Percentiles rank a stretch among this genome's conserved stretches.
Conservation (phyloP, 805 yeast genomes). For the Lipomyces orientalis region DNA sequence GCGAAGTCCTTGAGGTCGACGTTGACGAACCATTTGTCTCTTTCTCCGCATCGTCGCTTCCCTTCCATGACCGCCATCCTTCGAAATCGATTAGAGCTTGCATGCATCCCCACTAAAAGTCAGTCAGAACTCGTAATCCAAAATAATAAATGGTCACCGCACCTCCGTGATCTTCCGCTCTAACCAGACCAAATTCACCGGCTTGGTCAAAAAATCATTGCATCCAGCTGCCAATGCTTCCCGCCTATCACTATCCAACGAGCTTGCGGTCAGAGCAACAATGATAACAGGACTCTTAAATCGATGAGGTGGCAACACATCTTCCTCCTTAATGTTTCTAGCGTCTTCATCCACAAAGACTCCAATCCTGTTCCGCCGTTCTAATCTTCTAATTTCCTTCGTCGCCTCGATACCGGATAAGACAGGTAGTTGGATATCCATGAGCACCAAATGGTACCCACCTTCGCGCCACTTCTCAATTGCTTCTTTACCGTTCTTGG, state of each 20-base stretch:
- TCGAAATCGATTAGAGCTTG: slow-evolving; percentile 95
- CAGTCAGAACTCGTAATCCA: neutral
- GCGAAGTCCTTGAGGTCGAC: neutral
- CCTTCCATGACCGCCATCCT: slow-evolving; percentile 68
- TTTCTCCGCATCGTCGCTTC: slow-evolving; percentile 26
- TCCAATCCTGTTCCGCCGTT: slow-evolving; percentile 80
- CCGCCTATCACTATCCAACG: slow-evolving; percentile 80
- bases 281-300: slow-evolving; percentile 95
- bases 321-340: slow-evolving; percentile 51
- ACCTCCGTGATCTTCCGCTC: slow-evolving; percentile 77
- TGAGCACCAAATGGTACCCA: slow-evolving; percentile 89
- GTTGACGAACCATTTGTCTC: neutral
- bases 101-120: slow-evolving; percentile 96
- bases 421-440: slow-evolving; percentile 97
- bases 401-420: slow-evolving; percentile 96
- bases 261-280: slow-evolving; percentile 94
- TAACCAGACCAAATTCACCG: slow-evolving; percentile 92
- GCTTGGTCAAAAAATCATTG: slow-evolving; percentile 94
- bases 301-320: slow-evolving; percentile 61
- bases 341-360: slow-evolving; percentile 52
- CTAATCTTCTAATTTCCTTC: slow-evolving; percentile 84
- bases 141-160: neutral
- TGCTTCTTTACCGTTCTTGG: slow-evolving; percentile 94
- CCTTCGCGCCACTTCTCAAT: slow-evolving; percentile 93
- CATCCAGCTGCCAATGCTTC: slow-evolving; percentile 97